Evolutionary conservation across 305 asterid species (phyloP), one percentile per base, ranked within the genome.

Genomic region (Plantago lanceolata): DNA sequence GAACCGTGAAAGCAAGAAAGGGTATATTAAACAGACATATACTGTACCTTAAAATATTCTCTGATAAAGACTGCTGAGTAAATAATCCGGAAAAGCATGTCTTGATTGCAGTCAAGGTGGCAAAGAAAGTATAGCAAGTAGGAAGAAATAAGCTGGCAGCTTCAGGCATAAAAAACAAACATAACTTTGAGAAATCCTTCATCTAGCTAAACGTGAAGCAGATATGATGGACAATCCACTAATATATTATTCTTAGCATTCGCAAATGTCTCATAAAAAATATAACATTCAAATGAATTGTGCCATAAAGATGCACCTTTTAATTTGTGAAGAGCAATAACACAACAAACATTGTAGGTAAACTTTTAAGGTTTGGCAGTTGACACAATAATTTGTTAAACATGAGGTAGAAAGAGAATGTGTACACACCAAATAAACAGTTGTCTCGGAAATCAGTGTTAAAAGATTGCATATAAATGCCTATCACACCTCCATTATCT

Each of bases 1-100:
- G 49, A 48, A 20, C 31, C 21, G 24, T 8, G 49, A 12, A 26
- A 63, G 67, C 40, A 63, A 33, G 20, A 11, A 21, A 29, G 56
- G 37, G 53, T 17, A 29, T 49, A 56, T 70, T 53, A 20, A 69
- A 68, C 33, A 48, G 24, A 68, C 11, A 57, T 31, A 37, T 49
- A 37, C 58, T 29, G 17, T 84, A 93, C 99, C 97, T 87, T 77
- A 81, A 93, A 89, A 78, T 82, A 86, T 54, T 78, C 76, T 68
- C 76, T 79, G 81, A 89, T 89, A 85, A 89, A 93, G 58, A 77
- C 59, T 52, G 87, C 88, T 7, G 99, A 93, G 72, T 87, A 93
- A 48, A 75, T 57, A 55, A 93, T 85, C 82, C 97, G 82, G 70
- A 85, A 75, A 76, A 81, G 72, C 97, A 89, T 93, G 82, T 89